Base-by-base conservation (phyloP, 169 alveolate species). In the Plasmodium blacklocki region DNA sequence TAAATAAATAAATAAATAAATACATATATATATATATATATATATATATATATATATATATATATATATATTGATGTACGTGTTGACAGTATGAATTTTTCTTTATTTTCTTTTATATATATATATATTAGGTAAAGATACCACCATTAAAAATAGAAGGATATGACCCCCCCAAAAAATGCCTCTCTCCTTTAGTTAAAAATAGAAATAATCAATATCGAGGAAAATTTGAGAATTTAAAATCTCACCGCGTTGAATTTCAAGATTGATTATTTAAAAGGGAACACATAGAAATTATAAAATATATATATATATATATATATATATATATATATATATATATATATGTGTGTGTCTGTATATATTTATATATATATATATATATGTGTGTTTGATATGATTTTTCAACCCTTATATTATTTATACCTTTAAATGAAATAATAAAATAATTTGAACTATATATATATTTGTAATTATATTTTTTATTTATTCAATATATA, bases 91-190 rank as follows among this genome's bases (percentile, higher is more conserved):
- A 39, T 39, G 7, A 5, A 39, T 39, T 5, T 39, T 39, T 39
- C 0, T 39, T 23, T 21, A 0, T 60, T 26, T 26, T 26, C 39
- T 26, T 26, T n/a, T 60, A 15, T 21, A 45, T 66, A 32, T 15
- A 7, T 26, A 7, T 63, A 62, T 23, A 45, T 18, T 87, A 93
- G 96, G 95, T 93, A 9, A 92, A 90, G 58, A 93, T 93, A 11
- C 96, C 96, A 32, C 96, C 96, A 29, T 62, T 93, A 59, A 83
- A 60, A 62, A 87, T 88, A 15, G 96, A 93, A 73, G 95, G 95
- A 15, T 93, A 93, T 73, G 96, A 93, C 54, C 96, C 95, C 21
- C 96, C 96, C 6, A 74, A 71, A 49, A 88, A 93, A 72, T 93
- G 96, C 66, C 88, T 92, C 11, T 73, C 93, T 21, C 96, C 96